Evolutionary conservation across 2,329 filamentous ascomycete genomes (phyloP).

Genomic region (Ceratocystis cacaofunesta): DNA sequence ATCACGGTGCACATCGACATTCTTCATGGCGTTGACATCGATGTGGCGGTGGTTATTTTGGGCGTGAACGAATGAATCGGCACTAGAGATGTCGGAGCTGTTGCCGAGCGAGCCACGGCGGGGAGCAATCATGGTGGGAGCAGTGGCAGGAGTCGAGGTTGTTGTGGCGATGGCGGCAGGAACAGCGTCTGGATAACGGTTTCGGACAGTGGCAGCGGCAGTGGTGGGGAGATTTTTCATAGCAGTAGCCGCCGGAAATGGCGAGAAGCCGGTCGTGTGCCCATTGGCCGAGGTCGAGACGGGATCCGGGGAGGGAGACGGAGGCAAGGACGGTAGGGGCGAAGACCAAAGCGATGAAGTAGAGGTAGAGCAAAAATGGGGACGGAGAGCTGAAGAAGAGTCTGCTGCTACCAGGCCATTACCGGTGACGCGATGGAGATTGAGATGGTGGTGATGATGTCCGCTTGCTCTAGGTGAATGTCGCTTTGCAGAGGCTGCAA

Average conservation of each 20-base stretch:
- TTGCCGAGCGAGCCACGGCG: slow-evolving; percentile 32
- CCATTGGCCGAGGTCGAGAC: slow-evolving; percentile 16
- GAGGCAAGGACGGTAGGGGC: not conserved
- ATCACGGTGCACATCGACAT: slow-evolving; percentile 53
- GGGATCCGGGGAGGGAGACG: not conserved
- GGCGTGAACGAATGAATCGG: slow-evolving; percentile 25
- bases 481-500: slow-evolving; percentile 44
- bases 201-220: slow-evolving; percentile 16
- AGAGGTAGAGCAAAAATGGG: not conserved
- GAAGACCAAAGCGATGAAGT: not conserved
- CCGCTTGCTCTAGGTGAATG: slow-evolving; percentile 35
- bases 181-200: not conserved
- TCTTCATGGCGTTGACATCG: slow-evolving; percentile 55
- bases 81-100: slow-evolving; percentile 35
- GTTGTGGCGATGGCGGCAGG: not conserved
- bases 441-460: slow-evolving; percentile 33
- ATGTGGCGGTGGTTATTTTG: slow-evolving; percentile 44
- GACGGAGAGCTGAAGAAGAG: slow-evolving; percentile 25
- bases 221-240: slow-evolving; percentile 25
- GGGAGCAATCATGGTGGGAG: slow-evolving; percentile 6
- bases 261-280: slow-evolving; percentile 15
- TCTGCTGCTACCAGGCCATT: slow-evolving; percentile 59
- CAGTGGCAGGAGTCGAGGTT: not conserved
- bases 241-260: slow-evolving; percentile 16
- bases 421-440: slow-evolving; percentile 47